These are phyloP conservation scores for Herpetomonas samuelpessoai DNA, from an alignment of 208 protist species.

Conservation along the genomic window DNA sequence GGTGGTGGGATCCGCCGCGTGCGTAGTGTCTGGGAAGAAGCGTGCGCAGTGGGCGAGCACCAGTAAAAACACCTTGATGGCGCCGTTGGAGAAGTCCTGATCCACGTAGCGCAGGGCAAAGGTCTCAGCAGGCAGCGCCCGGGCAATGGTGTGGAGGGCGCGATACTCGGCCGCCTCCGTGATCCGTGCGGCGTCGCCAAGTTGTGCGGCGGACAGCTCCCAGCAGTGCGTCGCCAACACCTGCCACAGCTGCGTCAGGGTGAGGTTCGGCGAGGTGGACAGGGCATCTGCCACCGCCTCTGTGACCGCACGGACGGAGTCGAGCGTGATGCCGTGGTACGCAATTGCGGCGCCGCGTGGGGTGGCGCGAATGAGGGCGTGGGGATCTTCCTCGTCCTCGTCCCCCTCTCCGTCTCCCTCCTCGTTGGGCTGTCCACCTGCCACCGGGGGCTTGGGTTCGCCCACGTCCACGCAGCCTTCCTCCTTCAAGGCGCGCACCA, in stretches of 20 bases:
- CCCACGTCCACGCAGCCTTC: conserved; percentile 46
- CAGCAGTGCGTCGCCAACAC: conserved; percentile 34
- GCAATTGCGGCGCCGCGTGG: conserved; percentile 60
- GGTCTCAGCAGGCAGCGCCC: conserved; percentile 36
- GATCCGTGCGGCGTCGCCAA: conserved; percentile 68
- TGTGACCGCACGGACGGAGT: conserved; percentile 46
- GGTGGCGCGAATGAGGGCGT: conserved; percentile 38
- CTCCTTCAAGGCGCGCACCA: conserved; percentile 47
- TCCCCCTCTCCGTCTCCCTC: conserved; percentile 18
- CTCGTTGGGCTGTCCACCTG: not conserved
- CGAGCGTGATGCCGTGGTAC: conserved; percentile 55
- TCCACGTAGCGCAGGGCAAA: conserved; percentile 62
- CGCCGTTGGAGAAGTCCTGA: conserved; percentile 48
- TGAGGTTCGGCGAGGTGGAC: conserved; percentile 10
- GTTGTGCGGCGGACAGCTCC: conserved; percentile 48
- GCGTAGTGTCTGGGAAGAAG: conserved; percentile 29
- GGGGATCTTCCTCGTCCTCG: conserved; percentile 43
- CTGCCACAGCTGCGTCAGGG: conserved; percentile 40
- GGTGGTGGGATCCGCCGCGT: not conserved
- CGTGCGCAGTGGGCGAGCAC: conserved; percentile 70
- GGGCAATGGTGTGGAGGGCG: conserved; percentile 66
- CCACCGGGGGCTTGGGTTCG: not conserved
- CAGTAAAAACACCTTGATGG: conserved; percentile 71
- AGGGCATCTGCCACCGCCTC: conserved; percentile 21
- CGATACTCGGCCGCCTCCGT: conserved; percentile 45